Evolutionary conservation across 768 basidiomycete genomes (phyloP).

Genomic region (Lentinula lateritia): DNA sequence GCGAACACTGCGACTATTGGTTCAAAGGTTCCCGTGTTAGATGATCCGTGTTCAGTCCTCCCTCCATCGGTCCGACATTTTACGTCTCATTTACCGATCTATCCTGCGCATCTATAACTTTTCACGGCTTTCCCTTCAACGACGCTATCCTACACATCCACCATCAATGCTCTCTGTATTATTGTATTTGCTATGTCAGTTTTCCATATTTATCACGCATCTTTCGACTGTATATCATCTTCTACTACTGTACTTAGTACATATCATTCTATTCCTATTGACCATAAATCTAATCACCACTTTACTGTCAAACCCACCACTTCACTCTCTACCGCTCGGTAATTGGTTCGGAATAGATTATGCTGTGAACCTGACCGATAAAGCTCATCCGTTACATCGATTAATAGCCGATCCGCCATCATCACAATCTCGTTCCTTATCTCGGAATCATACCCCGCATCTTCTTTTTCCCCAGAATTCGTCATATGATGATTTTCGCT

Average conservation of each 20-base stretch:
- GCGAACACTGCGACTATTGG: constrained; percentile 55
- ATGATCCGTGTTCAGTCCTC: constrained; percentile 13
- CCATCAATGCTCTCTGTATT: constrained; percentile 8
- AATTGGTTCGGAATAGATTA: constrained; percentile 67
- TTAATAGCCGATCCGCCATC: constrained; percentile 32
- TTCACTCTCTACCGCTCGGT: constrained; percentile 83
- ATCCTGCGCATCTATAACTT: background rate
- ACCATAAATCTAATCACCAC: constrained; percentile 37
- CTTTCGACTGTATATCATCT: background rate
- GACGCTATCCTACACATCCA: background rate
- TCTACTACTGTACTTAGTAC: background rate
- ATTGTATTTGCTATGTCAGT: constrained; percentile 9
- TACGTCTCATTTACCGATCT: background rate
- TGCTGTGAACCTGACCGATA: constrained; percentile 22
- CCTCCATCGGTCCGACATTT: background rate
- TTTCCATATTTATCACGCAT: constrained; percentile 8
- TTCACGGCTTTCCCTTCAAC: background rate
- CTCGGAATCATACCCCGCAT: constrained; percentile 18
- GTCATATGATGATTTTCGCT: constrained; percentile 18
- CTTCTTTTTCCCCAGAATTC: constrained; percentile 7
- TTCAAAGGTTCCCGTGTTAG: constrained; percentile 40
- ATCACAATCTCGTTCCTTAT: constrained; percentile 18
- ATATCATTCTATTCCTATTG: background rate
- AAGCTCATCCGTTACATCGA: constrained; percentile 24
- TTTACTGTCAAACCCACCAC: constrained; percentile 72